These are phyloP conservation scores for Cladosporium cucumerinum DNA, from an alignment of 2,329 filamentous ascomycete species.

Conservation along the genomic window DNA sequence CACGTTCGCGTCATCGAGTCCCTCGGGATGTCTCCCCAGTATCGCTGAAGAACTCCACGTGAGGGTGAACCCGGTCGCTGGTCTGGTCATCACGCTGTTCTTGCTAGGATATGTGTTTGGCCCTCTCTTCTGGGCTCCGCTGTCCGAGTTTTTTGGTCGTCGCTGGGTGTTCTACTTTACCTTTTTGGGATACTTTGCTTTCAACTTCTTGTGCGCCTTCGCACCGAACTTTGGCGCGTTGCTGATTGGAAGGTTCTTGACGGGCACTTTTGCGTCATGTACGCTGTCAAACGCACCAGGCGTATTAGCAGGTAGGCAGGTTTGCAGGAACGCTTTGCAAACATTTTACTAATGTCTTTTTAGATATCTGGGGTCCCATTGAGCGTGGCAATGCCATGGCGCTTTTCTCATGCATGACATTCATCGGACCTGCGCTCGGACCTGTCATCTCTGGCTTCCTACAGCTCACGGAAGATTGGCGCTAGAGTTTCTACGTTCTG, in stretches of 20 bases:
- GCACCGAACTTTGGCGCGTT: constrained; percentile 53
- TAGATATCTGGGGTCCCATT: constrained; percentile 51
- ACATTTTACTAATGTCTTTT: constrained; percentile 16
- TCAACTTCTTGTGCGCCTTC: constrained; percentile 55
- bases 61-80: constrained; percentile 40
- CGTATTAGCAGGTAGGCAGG: constrained; percentile 41
- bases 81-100: constrained; percentile 34
- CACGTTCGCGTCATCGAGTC: constrained; percentile 51
- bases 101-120: constrained; percentile 55
- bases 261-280: constrained; percentile 55
- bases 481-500: constrained; percentile 46
- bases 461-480: constrained; percentile 50
- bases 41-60: constrained; percentile 48
- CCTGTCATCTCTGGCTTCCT: constrained; percentile 58
- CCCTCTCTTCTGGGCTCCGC: constrained; percentile 60
- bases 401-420: constrained; percentile 52
- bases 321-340: not conserved
- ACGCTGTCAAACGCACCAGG: constrained; percentile 45
- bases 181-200: constrained; percentile 42
- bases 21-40: constrained; percentile 38
- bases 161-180: constrained; percentile 50
- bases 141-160: constrained; percentile 64
- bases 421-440: constrained; percentile 52
- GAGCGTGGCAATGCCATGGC: constrained; percentile 55
- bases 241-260: constrained; percentile 54